A percentile compares a stretch with the other conserved stretches of the same genome.
These are phyloP conservation scores for Tulasnella sp. DNA, from an alignment of 768 basidiomycete genomes.

Conservation along the genomic window DNA sequence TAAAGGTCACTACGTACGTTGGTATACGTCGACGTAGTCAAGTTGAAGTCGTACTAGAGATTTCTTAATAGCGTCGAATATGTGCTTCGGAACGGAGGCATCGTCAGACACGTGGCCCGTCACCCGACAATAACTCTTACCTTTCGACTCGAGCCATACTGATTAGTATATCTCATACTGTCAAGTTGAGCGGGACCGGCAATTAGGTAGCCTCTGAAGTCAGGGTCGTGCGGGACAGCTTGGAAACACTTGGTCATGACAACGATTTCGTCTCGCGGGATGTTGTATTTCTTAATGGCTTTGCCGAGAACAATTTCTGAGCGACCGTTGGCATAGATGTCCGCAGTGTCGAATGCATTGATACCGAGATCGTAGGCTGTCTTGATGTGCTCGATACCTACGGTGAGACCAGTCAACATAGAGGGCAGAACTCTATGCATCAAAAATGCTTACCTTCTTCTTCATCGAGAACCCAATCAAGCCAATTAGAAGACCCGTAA, in stretches of 20 bases:
- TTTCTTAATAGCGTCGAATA: slow-evolving; percentile 52
- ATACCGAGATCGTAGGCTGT: slow-evolving; percentile 23
- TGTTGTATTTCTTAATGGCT: slow-evolving; percentile 60
- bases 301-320: slow-evolving; percentile 71
- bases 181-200: slow-evolving; percentile 29
- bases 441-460: neutral
- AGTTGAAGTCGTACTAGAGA: slow-evolving; percentile 49
- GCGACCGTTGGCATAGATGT: slow-evolving; percentile 16
- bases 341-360: slow-evolving; percentile 24
- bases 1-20: slow-evolving; percentile 44
- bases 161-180: slow-evolving; percentile 28
- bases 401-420: neutral
- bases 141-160: slow-evolving; percentile 31
- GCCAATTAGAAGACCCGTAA: slow-evolving; percentile 1
- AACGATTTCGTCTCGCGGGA: slow-evolving; percentile 63
- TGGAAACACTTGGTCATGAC: slow-evolving; percentile 66
- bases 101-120: neutral
- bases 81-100: slow-evolving; percentile 46
- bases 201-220: slow-evolving; percentile 19
- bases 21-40: slow-evolving; percentile 54
- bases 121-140: slow-evolving; percentile 14
- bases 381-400: slow-evolving; percentile 14
- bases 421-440: neutral
- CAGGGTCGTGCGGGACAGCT: neutral
- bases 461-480: slow-evolving; percentile 17